A percentile compares a stretch with the other conserved stretches of the same genome.
phyloP scores from a whole-genome alignment of 2,329 filamentous ascomycete genomes.

The Exophiala mesophila region DNA sequence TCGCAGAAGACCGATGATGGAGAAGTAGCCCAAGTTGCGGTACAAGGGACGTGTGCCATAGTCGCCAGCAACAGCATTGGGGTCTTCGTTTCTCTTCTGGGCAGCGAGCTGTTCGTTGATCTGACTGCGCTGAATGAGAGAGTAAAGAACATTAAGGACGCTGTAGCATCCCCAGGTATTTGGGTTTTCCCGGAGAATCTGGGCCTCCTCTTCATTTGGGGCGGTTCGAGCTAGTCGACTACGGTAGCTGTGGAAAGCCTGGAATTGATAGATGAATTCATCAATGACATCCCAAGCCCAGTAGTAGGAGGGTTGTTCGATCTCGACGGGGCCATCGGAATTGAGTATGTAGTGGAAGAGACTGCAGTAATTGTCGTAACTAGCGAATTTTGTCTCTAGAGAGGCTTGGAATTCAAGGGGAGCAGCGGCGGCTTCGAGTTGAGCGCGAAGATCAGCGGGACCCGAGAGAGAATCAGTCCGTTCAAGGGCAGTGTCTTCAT shows the following conservation, averaged over 20 bases:
- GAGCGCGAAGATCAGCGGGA: conserved; percentile 85
- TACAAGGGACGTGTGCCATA: conserved; percentile 93
- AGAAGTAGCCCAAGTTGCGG: conserved; percentile 98
- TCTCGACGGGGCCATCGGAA: conserved; percentile 95
- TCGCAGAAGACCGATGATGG: conserved; percentile 92
- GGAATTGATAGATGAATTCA: conserved; percentile 99
- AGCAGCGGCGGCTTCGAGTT: conserved; percentile 84
- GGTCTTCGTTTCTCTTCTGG: conserved; percentile 90
- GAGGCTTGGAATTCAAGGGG: conserved; percentile 94
- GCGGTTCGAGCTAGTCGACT: conserved; percentile 76
- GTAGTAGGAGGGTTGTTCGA: conserved; percentile 95
- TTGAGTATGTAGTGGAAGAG: conserved; percentile 99
- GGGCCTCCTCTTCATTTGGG: conserved; percentile 87
- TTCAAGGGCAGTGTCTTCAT: conserved; percentile 71
- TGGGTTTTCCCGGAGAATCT: conserved; percentile 88
- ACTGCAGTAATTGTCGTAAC: conserved; percentile 99
- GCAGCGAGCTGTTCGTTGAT: conserved; percentile 96
- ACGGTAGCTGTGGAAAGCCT: conserved; percentile 97
- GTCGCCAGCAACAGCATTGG: conserved; percentile 80
- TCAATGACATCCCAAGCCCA: conserved; percentile 99
- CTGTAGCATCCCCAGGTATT: conserved; percentile 99
- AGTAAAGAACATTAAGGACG: conserved; percentile 98
- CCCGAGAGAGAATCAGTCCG: conserved; percentile 64
- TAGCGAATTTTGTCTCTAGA: conserved; percentile 94
- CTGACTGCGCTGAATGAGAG: conserved; percentile 94